These are phyloP conservation scores for Helicostylum pulchrum DNA, from an alignment of 192 early-diverging fungal genomes.

Conservation along the genomic window DNA sequence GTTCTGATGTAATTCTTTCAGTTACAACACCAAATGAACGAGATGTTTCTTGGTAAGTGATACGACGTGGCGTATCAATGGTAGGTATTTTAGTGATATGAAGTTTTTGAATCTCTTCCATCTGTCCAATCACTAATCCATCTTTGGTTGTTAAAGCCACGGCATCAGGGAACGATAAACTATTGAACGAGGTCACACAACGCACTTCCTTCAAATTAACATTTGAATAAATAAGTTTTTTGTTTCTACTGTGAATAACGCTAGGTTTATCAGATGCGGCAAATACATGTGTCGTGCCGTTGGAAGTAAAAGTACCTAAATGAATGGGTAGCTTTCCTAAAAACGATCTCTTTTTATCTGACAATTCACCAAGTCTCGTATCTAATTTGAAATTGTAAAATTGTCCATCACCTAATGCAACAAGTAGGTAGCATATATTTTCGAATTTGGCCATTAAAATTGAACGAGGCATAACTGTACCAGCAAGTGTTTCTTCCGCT, in stretches of 20 bases:
- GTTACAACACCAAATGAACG: slow-evolving; percentile 71
- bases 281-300: slow-evolving; percentile 67
- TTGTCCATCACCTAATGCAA: slow-evolving; percentile 83
- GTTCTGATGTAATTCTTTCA: slow-evolving; percentile 28
- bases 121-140: slow-evolving; percentile 69
- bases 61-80: slow-evolving; percentile 65
- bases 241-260: slow-evolving; percentile 67
- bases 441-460: slow-evolving; percentile 69
- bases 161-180: slow-evolving; percentile 46
- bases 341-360: slow-evolving; percentile 58
- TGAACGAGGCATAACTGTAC: slow-evolving; percentile 68
- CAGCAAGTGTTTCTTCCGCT: slow-evolving; percentile 45
- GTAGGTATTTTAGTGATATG: slow-evolving; percentile 79
- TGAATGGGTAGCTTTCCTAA: slow-evolving; percentile 79
- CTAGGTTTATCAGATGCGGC: slow-evolving; percentile 84
- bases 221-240: slow-evolving; percentile 82
- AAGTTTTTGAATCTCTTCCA: slow-evolving; percentile 86
- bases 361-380: slow-evolving; percentile 27
- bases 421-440: slow-evolving; percentile 69
- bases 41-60: slow-evolving; percentile 57
- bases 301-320: slow-evolving; percentile 55
- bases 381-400: slow-evolving; percentile 71
- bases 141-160: slow-evolving; percentile 66
- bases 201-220: slow-evolving; percentile 79
- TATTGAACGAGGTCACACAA: slow-evolving; percentile 64